Evolutionary conservation across 352 stramenopile genomes (phyloP).

Genomic region (Poterioochromonas sp.): DNA sequence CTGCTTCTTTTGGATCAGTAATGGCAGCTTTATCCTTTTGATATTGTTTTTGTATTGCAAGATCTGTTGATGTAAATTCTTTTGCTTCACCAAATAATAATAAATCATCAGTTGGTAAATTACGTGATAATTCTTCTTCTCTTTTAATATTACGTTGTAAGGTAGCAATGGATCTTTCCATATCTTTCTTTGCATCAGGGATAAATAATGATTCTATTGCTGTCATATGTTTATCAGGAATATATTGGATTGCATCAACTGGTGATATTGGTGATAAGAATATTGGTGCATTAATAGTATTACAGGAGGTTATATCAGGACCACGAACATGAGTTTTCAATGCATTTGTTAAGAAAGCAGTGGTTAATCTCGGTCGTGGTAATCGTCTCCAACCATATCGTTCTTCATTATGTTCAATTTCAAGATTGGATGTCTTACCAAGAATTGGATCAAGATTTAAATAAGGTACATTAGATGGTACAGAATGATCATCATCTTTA

Average conservation of each 20-base stretch:
- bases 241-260: constrained; percentile 22
- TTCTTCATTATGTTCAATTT: background rate
- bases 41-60: constrained; percentile 47
- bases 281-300: constrained; percentile 4
- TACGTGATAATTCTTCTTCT: constrained; percentile 13
- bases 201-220: constrained; percentile 20
- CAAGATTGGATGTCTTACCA: background rate
- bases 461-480: constrained; percentile 3
- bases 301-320: background rate
- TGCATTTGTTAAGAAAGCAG: background rate
- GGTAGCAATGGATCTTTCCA: background rate
- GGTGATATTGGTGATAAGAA: constrained; percentile 27
- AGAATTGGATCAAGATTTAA: background rate
- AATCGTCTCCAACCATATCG: constrained; percentile 2
- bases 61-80: constrained; percentile 42
- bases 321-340: background rate
- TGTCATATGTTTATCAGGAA: background rate
- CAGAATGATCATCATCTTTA: background rate
- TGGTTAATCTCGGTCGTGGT: background rate
- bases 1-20: constrained; percentile 31
- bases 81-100: constrained; percentile 25
- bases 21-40: constrained; percentile 38
- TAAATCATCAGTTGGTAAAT: constrained; percentile 11
- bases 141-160: constrained; percentile 19
- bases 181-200: constrained; percentile 23